phyloP scores from a whole-genome alignment of 2,329 filamentous ascomycete species.

The Cercospora sojina region DNA sequence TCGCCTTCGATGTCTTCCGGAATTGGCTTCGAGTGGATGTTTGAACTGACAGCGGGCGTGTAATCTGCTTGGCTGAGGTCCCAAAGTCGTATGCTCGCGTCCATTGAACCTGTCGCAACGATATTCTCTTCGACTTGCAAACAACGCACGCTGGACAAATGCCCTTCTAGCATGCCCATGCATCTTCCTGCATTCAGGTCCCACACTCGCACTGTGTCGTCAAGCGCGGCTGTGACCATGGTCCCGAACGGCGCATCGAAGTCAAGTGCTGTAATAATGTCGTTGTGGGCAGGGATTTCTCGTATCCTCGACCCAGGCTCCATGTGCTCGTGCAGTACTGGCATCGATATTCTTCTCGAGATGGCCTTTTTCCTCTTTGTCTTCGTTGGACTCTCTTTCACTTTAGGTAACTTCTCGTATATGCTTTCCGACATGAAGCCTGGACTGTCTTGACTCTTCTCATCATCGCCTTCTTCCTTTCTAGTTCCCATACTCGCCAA shows the following conservation, averaged over 20 bases:
- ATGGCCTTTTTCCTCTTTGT: constrained; percentile 55
- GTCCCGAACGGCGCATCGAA: constrained; percentile 98
- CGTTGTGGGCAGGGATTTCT: constrained; percentile 83
- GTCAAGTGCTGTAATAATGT: constrained; percentile 84
- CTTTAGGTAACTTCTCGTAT: constrained; percentile 79
- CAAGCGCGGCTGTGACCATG: constrained; percentile 85
- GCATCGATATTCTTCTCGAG: constrained; percentile 78
- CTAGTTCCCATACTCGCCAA: constrained; percentile 46
- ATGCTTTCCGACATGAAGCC: constrained; percentile 97
- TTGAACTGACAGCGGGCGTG: constrained; percentile 59
- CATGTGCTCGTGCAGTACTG: constrained; percentile 92
- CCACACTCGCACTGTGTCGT: constrained; percentile 95
- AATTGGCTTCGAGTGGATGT: constrained; percentile 44
- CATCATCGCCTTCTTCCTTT: constrained; percentile 49
- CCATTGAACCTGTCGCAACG: constrained; percentile 88
- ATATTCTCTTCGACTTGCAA: constrained; percentile 95
- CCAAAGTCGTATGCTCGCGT: constrained; percentile 93
- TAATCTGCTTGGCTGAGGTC: constrained; percentile 88
- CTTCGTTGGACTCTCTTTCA: constrained; percentile 43
- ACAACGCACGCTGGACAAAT: constrained; percentile 88
- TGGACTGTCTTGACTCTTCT: constrained; percentile 46
- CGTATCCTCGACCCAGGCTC: constrained; percentile 84
- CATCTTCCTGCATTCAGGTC: constrained; percentile 91
- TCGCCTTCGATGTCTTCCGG: constrained; percentile 50
- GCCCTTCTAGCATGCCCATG: constrained; percentile 87